Evolutionary conservation across 441 rosid species (phyloP).

Genomic region (Kokia cookei): DNA sequence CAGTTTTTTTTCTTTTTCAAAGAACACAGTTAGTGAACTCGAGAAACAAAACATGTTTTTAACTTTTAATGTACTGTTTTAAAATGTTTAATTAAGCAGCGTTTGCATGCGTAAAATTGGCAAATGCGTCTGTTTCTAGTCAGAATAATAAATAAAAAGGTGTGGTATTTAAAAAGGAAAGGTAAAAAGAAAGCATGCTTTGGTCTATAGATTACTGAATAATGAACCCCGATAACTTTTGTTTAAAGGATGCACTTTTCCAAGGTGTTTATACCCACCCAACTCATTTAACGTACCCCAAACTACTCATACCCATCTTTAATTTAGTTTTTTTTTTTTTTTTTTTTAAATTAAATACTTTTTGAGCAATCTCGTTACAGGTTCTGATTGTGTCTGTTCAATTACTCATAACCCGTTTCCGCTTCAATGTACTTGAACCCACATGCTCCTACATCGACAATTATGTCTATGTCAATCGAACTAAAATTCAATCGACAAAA

Average conservation of each 20-base stretch:
- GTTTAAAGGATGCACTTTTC: neutral
- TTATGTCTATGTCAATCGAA: too few species aligned
- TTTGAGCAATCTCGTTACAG: too few species aligned
- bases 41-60: neutral
- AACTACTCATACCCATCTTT: too few species aligned
- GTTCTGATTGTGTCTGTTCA: too few species aligned
- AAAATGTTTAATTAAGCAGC: neutral
- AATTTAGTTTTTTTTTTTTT: too few species aligned
- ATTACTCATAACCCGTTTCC: accelerated
- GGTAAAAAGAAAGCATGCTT: conserved; percentile 13
- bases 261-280: neutral
- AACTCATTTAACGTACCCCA: too few species aligned
- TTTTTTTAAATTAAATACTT: too few species aligned
- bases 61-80: neutral
- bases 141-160: too few species aligned
- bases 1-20: neutral
- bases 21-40: neutral
- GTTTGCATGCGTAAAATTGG: neutral
- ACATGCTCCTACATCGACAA: accelerated
- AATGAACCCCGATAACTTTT: conserved; percentile 2
- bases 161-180: neutral
- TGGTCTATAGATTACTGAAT: conserved; percentile 22
- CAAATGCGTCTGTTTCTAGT: neutral
- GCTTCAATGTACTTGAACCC: accelerated
- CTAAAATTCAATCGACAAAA: too few species aligned